Evolutionary conservation across 176 grass and related monocot species (phyloP), one percentile per base, ranked within the genome.

Genomic region (Oryza glumipatula): DNA sequence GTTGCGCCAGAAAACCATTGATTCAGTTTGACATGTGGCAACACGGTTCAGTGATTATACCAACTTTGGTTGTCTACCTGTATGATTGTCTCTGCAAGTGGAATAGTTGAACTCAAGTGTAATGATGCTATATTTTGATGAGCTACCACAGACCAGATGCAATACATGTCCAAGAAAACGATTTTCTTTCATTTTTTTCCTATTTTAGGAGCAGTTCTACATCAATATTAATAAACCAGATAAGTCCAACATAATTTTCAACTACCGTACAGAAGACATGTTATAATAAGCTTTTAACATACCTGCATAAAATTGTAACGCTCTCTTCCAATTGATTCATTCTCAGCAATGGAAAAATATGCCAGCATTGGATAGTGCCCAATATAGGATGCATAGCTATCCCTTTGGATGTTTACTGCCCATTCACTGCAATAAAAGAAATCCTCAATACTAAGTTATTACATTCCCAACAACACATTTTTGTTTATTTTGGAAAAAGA

Each of bases 301-400:
- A 95, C 91, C 89, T 98, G 95, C 91, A 95, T 98, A 78, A 95
- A 98, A 80, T 98, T 93, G 48, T 95, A 98, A 15, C 87, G 82
- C 73, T 95, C 93, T 84, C 95, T 91, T 83, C 95, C 95, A 77
- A 98, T 92, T 67, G 95, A 98, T 90, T 98, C 95, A 73, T 98
- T 95, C 78, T 95, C 95, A 73, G 90, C 87, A 66, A 98, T 84
- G 45, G 95, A 65, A 86, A 98, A 93, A 70, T 95, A 98, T 54
- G 93, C 89, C 77, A 98, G 30, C 84, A 98, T 86, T 5, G 95
- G 95, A 68, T 95, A 94, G 76, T 93, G 95, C 45, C 93, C 95
- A 60, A 98, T 93, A 76, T 93, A 98, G 38, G 95, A 98, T 72
- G 95, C 91, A 81, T 98, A 95, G 68, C 95, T 95, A 70, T 98